phyloP scores from a whole-genome alignment of 768 basidiomycete genomes.

The Leccinum obscurum region DNA sequence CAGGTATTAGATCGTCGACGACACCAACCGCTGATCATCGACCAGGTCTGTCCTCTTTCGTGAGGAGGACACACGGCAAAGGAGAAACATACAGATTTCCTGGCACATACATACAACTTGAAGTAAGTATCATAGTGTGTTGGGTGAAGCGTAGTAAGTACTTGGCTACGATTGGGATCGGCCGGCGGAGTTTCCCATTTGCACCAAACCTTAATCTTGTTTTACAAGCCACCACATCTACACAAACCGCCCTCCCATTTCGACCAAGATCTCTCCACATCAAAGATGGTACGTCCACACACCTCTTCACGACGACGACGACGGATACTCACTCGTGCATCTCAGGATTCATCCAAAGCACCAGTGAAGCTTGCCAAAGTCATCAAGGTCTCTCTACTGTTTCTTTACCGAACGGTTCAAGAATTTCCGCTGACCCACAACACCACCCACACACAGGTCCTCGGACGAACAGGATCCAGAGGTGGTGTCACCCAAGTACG shows the following conservation, averaged over 20 bases:
- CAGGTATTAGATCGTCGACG: too few species aligned
- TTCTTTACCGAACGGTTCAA: too few species aligned
- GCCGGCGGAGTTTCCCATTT: constrained; percentile 13
- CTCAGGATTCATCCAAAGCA: constrained; percentile 81
- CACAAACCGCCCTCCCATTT: constrained; percentile 6
- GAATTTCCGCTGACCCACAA: neutral
- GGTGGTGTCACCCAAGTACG: constrained; percentile 99
- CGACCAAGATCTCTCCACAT: constrained; percentile 5
- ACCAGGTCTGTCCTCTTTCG: too few species aligned
- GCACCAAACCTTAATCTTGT: constrained; percentile 26
- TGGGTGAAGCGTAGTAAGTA: too few species aligned
- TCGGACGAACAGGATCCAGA: constrained; percentile 97
- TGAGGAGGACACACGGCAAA: too few species aligned
- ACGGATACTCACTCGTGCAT: neutral
- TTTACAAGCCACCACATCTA: constrained; percentile 12
- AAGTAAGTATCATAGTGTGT: too few species aligned
- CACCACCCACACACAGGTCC: constrained; percentile 49
- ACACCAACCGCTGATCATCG: too few species aligned
- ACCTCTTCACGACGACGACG: neutral
- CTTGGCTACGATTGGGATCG: neutral
- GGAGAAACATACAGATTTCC: too few species aligned
- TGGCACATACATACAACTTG: too few species aligned
- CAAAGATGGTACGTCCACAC: constrained; percentile 25
- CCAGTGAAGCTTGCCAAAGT: constrained; percentile 98
- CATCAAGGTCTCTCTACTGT: constrained; percentile 67